These are phyloP conservation scores for Zygosaccharomyces siamensis DNA, from an alignment of 805 yeast species.

Conservation along the genomic window DNA sequence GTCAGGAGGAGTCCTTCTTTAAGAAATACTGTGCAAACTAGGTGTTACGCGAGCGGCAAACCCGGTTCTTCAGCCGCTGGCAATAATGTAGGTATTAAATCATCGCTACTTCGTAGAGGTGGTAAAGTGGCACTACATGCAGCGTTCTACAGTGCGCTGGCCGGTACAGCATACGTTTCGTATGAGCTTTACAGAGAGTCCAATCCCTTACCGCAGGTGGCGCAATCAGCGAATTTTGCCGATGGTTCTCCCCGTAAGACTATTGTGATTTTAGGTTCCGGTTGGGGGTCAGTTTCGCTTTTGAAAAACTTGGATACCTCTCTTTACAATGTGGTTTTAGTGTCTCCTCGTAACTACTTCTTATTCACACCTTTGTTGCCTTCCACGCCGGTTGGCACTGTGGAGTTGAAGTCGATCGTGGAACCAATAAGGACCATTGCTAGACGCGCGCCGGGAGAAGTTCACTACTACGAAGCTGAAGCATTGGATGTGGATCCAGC, in stretches of 20 bases:
- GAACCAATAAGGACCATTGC: conserved; percentile 89
- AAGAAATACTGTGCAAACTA: background rate
- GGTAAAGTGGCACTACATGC: conserved; percentile 6
- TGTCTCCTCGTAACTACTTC: conserved; percentile 93
- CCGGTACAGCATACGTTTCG: conserved; percentile 53
- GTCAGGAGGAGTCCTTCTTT: background rate
- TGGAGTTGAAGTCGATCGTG: conserved; percentile 83
- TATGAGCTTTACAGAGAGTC: conserved; percentile 61
- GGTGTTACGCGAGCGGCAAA: conserved; percentile 2
- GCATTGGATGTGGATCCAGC: conserved; percentile 78
- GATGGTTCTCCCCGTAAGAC: conserved; percentile 43
- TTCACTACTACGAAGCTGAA: conserved; percentile 82
- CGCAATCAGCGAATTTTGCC: conserved; percentile 52
- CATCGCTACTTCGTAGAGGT: conserved; percentile 8
- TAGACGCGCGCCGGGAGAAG: conserved; percentile 73
- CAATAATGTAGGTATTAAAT: background rate
- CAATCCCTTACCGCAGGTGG: conserved; percentile 54
- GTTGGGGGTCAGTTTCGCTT: conserved; percentile 91
- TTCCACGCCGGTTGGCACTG: conserved; percentile 90
- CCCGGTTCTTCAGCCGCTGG: conserved; percentile 2
- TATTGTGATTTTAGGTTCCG: conserved; percentile 74
- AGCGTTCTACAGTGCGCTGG: conserved; percentile 37
- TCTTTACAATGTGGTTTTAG: conserved; percentile 80
- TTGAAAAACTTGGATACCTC: conserved; percentile 82
- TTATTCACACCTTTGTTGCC: conserved; percentile 94